phyloP scores from a whole-genome alignment of 2,329 filamentous ascomycete species.

The Tricladium varicosporioides region DNA sequence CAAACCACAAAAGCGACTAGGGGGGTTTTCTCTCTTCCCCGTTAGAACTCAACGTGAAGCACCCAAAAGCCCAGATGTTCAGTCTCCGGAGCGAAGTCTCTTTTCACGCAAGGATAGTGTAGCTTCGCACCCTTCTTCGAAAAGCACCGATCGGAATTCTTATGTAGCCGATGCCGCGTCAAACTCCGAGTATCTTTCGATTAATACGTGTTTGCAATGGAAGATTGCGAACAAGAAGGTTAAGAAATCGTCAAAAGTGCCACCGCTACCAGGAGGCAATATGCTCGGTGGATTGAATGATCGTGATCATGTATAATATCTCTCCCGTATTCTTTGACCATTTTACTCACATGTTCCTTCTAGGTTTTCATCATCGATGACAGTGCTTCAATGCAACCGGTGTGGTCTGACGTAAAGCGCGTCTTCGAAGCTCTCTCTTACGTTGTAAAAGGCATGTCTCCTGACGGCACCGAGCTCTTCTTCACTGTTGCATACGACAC shows the following conservation, averaged over 20 bases:
- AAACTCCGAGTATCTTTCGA: constrained; percentile 16
- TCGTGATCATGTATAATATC: constrained; percentile 30
- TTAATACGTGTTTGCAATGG: constrained; percentile 27
- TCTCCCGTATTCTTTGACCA: background rate
- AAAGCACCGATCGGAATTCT: too few species aligned
- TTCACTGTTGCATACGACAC: constrained; percentile 28
- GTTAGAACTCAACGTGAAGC: background rate
- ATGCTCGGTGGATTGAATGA: constrained; percentile 23
- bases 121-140: background rate
- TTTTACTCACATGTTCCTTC: background rate
- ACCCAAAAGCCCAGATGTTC: background rate
- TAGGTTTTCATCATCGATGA: constrained; percentile 35
- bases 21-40: constrained; percentile 19
- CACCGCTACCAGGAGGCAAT: constrained; percentile 19
- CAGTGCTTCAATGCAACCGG: constrained; percentile 24
- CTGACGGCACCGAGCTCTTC: constrained; percentile 28
- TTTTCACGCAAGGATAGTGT: background rate
- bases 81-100: background rate
- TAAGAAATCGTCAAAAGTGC: constrained; percentile 21
- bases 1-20: constrained; percentile 13
- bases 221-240: constrained; percentile 24
- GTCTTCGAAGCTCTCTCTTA: constrained; percentile 30
- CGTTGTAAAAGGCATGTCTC: constrained; percentile 29
- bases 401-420: constrained; percentile 26
- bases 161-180: background rate